A percentile compares a stretch with the other conserved stretches of the same genome.
Evolutionary conservation across 2,329 filamentous ascomycete species (phyloP).

Genomic region (Arthrobotrys iridis): DNA sequence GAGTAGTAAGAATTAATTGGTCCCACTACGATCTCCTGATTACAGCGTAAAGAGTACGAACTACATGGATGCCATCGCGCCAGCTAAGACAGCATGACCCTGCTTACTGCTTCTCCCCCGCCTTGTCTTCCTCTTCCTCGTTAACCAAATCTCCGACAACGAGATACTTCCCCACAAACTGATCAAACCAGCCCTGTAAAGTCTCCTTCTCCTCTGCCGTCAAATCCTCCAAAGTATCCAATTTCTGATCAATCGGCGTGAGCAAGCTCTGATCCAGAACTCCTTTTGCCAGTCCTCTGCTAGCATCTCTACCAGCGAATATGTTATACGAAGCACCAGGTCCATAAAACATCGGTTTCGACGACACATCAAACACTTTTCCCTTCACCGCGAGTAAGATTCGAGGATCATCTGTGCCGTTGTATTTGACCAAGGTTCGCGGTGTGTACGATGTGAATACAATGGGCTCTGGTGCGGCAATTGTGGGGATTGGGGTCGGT

Average conservation of each 20-base stretch:
- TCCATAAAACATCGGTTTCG: conserved; percentile 89
- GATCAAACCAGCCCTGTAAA: conserved; percentile 86
- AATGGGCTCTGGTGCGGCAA: conserved; percentile 68
- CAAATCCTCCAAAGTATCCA: conserved; percentile 67
- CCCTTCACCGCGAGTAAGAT: conserved; percentile 94
- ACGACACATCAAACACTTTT: conserved; percentile 86
- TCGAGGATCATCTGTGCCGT: conserved; percentile 76
- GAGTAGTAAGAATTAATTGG: not conserved
- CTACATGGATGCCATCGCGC: not conserved
- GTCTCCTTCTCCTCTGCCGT: conserved; percentile 69
- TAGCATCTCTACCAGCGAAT: conserved; percentile 93
- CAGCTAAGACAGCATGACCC: not conserved
- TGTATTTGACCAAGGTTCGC: conserved; percentile 82
- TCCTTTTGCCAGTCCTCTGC: conserved; percentile 83
- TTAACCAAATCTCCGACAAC: conserved; percentile 86
- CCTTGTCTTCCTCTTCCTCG: conserved; percentile 58
- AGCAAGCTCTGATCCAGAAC: conserved; percentile 97
- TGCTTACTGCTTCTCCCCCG: conserved; percentile 7
- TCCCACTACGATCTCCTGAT: not conserved
- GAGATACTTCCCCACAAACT: conserved; percentile 92
- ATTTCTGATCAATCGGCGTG: conserved; percentile 73
- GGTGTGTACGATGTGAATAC: conserved; percentile 79
- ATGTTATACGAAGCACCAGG: conserved; percentile 95
- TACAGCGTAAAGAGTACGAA: not conserved
- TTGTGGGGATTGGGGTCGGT: conserved; percentile 64